phyloP scores from a whole-genome alignment of 352 stramenopile species.

The Globisporangium heterothallicum region DNA sequence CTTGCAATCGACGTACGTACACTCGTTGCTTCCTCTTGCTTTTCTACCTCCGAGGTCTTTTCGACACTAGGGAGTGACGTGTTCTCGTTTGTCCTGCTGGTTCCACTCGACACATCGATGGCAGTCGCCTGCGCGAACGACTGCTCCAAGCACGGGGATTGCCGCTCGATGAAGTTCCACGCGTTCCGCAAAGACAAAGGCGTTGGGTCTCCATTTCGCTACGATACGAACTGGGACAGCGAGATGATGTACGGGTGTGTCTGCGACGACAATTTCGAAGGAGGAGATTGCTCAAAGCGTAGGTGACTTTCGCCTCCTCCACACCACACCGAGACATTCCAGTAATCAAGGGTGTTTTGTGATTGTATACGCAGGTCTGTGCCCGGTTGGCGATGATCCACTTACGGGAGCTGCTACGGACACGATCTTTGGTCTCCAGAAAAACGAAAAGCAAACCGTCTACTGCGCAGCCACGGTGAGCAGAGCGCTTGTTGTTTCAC shows the following conservation, averaged over 20 bases:
- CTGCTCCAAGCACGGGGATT: constrained; percentile 65
- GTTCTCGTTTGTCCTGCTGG: neutral
- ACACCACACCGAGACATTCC: too few relatives aligned
- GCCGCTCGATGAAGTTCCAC: constrained; percentile 61
- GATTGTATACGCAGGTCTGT: constrained; percentile 28
- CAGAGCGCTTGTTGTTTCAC: neutral
- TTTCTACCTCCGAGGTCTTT: too few relatives aligned
- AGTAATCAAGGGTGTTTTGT: neutral
- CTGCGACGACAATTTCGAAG: constrained; percentile 76
- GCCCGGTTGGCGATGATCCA: constrained; percentile 58
- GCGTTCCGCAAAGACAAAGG: constrained; percentile 59
- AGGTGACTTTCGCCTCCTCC: constrained; percentile 7
- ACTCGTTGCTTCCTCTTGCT: neutral
- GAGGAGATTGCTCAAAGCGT: constrained; percentile 85
- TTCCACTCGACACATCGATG: neutral
- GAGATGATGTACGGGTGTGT: constrained; percentile 88
- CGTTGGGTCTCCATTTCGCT: constrained; percentile 34
- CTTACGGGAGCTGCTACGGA: constrained; percentile 64
- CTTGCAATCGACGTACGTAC: constrained; percentile 70
- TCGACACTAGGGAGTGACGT: too few relatives aligned
- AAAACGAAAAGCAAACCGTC: constrained; percentile 79
- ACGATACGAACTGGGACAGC: constrained; percentile 74
- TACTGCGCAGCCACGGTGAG: constrained; percentile 55
- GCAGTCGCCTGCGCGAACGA: constrained; percentile 62
- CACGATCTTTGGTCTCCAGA: constrained; percentile 60